phyloP scores from a whole-genome alignment of 148 eudicot genomes.

The Spergularia bocconei region DNA sequence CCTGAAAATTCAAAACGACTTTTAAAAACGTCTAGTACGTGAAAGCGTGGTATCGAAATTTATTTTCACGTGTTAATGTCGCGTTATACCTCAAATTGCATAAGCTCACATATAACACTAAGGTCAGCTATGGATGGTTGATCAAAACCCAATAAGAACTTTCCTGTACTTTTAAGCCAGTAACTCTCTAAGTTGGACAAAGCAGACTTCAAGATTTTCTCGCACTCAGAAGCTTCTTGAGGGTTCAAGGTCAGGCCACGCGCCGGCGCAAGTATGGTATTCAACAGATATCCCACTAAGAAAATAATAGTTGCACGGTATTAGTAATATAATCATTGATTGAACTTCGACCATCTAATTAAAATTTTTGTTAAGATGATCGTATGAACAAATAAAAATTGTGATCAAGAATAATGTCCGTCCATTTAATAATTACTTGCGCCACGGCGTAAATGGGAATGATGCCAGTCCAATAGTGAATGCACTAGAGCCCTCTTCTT shows the following conservation, averaged over 20 bases:
- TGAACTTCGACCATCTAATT: too few relatives aligned
- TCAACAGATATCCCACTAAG: slow-evolving; percentile 31
- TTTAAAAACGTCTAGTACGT: background rate
- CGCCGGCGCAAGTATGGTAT: slow-evolving; percentile 30
- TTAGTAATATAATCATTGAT: too few relatives aligned
- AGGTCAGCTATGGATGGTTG: slow-evolving; percentile 38
- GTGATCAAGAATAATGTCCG: background rate
- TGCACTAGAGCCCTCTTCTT: slow-evolving; percentile 34
- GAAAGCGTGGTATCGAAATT: background rate
- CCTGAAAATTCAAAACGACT: slow-evolving; percentile 6
- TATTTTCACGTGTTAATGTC: too few relatives aligned
- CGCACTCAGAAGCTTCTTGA: slow-evolving; percentile 12
- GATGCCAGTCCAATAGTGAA: slow-evolving; percentile 44
- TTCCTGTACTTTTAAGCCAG: slow-evolving; percentile 28
- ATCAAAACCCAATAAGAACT: slow-evolving; percentile 30
- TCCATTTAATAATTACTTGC: slow-evolving; percentile 27
- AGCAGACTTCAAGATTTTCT: slow-evolving; percentile 14
- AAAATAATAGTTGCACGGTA: too few relatives aligned
- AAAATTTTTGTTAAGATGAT: too few relatives aligned
- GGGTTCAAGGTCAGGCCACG: slow-evolving; percentile 21
- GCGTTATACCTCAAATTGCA: slow-evolving; percentile 30
- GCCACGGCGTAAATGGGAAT: slow-evolving; percentile 31
- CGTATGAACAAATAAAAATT: background rate
- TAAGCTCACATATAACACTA: slow-evolving; percentile 27
- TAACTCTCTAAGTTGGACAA: slow-evolving; percentile 19